These are phyloP conservation scores for Spiraea crenata DNA, from an alignment of 331 rosid species.

Conservation along the genomic window DNA sequence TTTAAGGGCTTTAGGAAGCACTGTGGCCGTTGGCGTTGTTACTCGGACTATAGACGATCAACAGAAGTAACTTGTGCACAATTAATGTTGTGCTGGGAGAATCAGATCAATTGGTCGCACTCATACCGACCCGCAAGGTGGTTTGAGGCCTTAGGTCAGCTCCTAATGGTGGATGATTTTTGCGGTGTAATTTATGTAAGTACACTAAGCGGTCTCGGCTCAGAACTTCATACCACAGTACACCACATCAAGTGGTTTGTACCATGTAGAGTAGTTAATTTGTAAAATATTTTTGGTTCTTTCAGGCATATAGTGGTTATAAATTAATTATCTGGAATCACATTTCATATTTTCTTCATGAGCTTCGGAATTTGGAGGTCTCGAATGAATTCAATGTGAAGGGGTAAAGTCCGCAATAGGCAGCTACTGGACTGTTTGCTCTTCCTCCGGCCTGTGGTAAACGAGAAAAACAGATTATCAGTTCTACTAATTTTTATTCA, in stretches of 20 bases:
- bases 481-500: too few species aligned
- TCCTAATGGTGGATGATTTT: neutral
- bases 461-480: neutral
- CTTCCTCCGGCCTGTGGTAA: too few species aligned
- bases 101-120: neutral
- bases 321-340: neutral
- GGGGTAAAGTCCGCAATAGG: neutral
- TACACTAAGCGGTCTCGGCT: neutral
- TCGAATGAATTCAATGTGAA: neutral
- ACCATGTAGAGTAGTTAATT: neutral
- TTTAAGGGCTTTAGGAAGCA: slow-evolving; percentile 50
- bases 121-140: neutral
- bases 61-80: neutral
- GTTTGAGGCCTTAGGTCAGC: neutral
- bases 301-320: neutral
- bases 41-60: slow-evolving; percentile 35
- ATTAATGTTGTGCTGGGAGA: neutral
- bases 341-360: neutral
- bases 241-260: slow-evolving; percentile 1
- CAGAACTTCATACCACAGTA: neutral
- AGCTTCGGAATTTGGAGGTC: too few species aligned
- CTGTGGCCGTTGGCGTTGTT: slow-evolving; percentile 35
- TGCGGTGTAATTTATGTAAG: slow-evolving; percentile 1
- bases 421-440: neutral
- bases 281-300: neutral